phyloP scores from a whole-genome alignment of 1,284 basidiomycete genomes.

The Moesziomyces sp. region DNA sequence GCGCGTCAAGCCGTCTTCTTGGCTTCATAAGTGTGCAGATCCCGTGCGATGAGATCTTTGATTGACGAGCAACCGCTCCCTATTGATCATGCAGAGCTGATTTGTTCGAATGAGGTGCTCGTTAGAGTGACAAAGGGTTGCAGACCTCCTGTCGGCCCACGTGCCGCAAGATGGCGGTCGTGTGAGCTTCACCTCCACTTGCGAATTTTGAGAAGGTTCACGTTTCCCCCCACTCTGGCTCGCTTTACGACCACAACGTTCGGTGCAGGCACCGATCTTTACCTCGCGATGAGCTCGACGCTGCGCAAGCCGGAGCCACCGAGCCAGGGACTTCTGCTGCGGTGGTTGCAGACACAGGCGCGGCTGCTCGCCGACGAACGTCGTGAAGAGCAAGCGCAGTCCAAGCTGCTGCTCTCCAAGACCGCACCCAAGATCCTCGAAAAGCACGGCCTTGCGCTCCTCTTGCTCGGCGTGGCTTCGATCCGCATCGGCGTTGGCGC shows the following conservation, averaged over 20 bases:
- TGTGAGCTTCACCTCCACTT: slow-evolving; percentile 5
- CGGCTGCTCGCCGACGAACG: slow-evolving; percentile 78
- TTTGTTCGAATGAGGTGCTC: not conserved
- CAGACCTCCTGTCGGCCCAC: slow-evolving; percentile 1
- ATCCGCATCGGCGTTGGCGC: slow-evolving; percentile 86
- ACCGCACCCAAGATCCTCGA: slow-evolving; percentile 86
- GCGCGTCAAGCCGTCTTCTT: not conserved
- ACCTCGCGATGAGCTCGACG: slow-evolving; percentile 12
- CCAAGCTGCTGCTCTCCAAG: slow-evolving; percentile 81
- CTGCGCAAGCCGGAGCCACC: slow-evolving; percentile 43
- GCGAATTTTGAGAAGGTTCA: not conserved
- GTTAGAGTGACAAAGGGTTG: not conserved
- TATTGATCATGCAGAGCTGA: not conserved
- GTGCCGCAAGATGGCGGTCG: slow-evolving; percentile 2
- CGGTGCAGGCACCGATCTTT: not conserved
- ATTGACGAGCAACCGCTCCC: too few species aligned
- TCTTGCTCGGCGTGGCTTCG: slow-evolving; percentile 77
- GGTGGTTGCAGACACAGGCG: slow-evolving; percentile 80
- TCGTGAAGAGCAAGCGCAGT: slow-evolving; percentile 83
- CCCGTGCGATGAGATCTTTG: not conserved
- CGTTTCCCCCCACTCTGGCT: too few species aligned
- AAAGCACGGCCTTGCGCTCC: slow-evolving; percentile 83
- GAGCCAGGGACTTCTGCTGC: slow-evolving; percentile 58
- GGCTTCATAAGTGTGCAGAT: not conserved
- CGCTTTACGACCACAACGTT: not conserved